These are phyloP conservation scores for Myxozyma nipponensis DNA, from an alignment of 805 yeast genomes.

Conservation along the genomic window DNA sequence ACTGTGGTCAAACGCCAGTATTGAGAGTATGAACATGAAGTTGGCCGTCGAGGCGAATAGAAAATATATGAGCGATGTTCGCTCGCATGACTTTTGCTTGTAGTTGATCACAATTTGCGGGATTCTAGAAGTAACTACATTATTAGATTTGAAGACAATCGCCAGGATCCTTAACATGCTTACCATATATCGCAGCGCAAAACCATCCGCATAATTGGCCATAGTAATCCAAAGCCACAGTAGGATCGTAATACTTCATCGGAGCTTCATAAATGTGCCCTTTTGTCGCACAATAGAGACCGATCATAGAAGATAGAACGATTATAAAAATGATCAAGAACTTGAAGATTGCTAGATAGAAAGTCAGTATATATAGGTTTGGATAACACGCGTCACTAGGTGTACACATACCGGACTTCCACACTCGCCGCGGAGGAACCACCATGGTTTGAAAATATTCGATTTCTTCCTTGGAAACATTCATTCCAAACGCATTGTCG, in stretches of 20 bases:
- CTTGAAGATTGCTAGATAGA: conserved; percentile 58
- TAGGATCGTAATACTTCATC: conserved; percentile 40
- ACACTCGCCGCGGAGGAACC: conserved; percentile 23
- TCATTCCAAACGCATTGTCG: conserved; percentile 2
- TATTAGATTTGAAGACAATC: neutral
- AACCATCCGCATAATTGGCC: conserved; percentile 86
- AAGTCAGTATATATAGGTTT: neutral
- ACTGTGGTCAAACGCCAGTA: conserved; percentile 63
- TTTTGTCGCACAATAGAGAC: conserved; percentile 40
- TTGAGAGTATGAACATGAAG: conserved; percentile 82
- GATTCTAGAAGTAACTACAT: conserved; percentile 53
- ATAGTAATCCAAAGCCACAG: conserved; percentile 53
- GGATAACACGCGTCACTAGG: neutral
- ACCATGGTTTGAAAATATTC: conserved; percentile 24
- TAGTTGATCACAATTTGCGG: conserved; percentile 88
- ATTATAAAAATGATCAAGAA: conserved; percentile 75
- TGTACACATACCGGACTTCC: conserved; percentile 21
- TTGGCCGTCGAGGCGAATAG: conserved; percentile 94
- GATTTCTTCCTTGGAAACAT: neutral
- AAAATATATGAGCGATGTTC: conserved; percentile 88
- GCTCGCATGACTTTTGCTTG: conserved; percentile 88
- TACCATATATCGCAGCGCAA: conserved; percentile 41
- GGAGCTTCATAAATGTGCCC: conserved; percentile 39
- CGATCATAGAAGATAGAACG: conserved; percentile 60
- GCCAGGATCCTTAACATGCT: neutral